These are phyloP conservation scores for Fonsecaea pedrosoi DNA, from an alignment of 2,329 filamentous ascomycete species.

Conservation along the genomic window DNA sequence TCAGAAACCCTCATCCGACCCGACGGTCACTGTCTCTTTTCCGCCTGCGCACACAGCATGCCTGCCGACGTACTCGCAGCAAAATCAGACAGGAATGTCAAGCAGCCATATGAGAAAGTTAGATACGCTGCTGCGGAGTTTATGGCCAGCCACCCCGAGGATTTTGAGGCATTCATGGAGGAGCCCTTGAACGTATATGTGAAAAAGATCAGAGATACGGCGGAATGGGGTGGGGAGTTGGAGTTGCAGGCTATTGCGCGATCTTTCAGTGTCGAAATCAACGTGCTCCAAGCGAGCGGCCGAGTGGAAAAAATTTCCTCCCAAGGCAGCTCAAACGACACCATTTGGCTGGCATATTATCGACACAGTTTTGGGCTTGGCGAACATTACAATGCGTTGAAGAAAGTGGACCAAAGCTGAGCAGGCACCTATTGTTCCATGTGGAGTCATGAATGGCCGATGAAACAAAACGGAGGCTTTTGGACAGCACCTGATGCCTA, in stretches of 20 bases:
- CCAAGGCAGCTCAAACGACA: constrained; percentile 43
- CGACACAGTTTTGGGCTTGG: constrained; percentile 90
- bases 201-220: constrained; percentile 79
- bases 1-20: constrained; percentile 80
- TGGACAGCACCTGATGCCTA: constrained; percentile 11
- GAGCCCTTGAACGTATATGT: constrained; percentile 77
- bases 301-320: constrained; percentile 74
- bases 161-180: constrained; percentile 87
- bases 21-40: constrained; percentile 95
- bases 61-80: constrained; percentile 33
- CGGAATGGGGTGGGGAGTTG: constrained; percentile 94
- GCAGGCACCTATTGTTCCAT: not conserved
- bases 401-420: constrained; percentile 40
- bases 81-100: constrained; percentile 39
- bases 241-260: constrained; percentile 85
- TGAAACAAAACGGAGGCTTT: not conserved
- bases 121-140: constrained; percentile 76
- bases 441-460: not conserved
- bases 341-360: constrained; percentile 93
- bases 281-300: constrained; percentile 82
- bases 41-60: constrained; percentile 86
- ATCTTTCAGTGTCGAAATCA: constrained; percentile 79
- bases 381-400: constrained; percentile 95
- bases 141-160: constrained; percentile 74
- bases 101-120: constrained; percentile 67